phyloP scores from a whole-genome alignment of 305 asterid species.

The Rubia peregrina region DNA sequence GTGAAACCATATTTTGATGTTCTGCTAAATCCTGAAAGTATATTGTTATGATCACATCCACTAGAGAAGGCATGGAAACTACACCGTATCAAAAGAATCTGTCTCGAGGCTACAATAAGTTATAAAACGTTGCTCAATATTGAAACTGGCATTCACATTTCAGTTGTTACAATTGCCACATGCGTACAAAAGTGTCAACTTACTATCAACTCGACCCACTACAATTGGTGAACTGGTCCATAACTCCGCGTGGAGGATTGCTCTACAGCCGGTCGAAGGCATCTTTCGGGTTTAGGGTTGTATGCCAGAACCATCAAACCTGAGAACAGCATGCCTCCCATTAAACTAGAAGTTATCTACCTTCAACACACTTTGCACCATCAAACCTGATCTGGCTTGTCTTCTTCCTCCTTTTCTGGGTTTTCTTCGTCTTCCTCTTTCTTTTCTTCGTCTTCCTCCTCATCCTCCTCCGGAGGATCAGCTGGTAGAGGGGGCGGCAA shows the following conservation, averaged over 20 bases:
- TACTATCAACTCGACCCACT: background rate
- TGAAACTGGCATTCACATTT: slow-evolving; percentile 1
- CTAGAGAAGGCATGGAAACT: background rate
- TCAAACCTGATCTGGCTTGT: slow-evolving; percentile 27
- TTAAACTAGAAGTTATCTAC: background rate
- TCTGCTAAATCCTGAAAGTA: no score
- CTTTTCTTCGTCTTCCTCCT: slow-evolving; percentile 67
- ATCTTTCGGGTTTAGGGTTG: background rate
- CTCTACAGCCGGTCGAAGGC: background rate
- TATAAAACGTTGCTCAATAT: no score
- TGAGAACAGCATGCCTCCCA: background rate
- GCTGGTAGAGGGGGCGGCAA: slow-evolving; percentile 80
- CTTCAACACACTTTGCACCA: background rate
- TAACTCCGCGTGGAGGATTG: background rate
- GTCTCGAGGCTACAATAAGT: no score
- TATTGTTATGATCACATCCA: background rate
- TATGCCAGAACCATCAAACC: background rate
- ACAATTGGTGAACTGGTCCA: background rate
- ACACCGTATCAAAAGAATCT: background rate
- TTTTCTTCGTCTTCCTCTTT: slow-evolving; percentile 66
- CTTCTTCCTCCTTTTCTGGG: slow-evolving; percentile 44
- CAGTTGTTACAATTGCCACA: slow-evolving; percentile 2
- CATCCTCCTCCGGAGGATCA: slow-evolving; percentile 78
- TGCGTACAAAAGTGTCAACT: slow-evolving; percentile 2
- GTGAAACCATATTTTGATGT: no score